A percentile compares a stretch with the other conserved stretches of the same genome.
Conservation (phyloP, 257 asterid species). For the Jaltomata sinuosa region DNA sequence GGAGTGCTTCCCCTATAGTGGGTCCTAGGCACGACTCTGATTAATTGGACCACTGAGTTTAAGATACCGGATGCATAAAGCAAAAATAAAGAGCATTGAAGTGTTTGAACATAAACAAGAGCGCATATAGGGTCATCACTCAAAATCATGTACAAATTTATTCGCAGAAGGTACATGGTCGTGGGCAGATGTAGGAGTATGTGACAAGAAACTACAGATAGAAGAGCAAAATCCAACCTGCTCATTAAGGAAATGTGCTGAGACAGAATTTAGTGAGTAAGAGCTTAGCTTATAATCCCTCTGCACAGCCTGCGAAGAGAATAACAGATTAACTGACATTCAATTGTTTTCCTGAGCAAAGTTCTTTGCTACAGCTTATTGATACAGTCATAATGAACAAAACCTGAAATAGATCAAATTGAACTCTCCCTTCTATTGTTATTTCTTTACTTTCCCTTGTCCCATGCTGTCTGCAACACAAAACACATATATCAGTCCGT, state of each 20-base stretch:
- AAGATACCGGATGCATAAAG: background rate
- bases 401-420: slow-evolving; percentile 96
- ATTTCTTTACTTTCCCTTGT: slow-evolving; percentile 97
- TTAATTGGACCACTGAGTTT: background rate
- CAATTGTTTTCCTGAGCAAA: background rate
- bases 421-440: slow-evolving; percentile 91
- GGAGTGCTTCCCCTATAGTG: background rate
- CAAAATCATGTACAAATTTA: background rate
- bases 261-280: slow-evolving; percentile 89
- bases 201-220: background rate
- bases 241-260: slow-evolving; percentile 95
- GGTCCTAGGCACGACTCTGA: background rate
- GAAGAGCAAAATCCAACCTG: slow-evolving; percentile 45
- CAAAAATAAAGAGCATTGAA: background rate
- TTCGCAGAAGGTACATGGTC: background rate
- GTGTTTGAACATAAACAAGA: background rate
- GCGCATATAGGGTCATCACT: background rate
- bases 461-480: slow-evolving; percentile 74
- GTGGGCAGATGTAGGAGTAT: background rate
- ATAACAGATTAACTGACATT: background rate
- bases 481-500: slow-evolving; percentile 24
- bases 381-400: background rate
- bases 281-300: slow-evolving; percentile 95
- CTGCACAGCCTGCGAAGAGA: slow-evolving; percentile 63
- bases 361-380: background rate